Evolutionary conservation across 176 grass and related monocot genomes (phyloP), one percentile per base, ranked within the genome.

Genomic region (Urochloa ruziziensis): DNA sequence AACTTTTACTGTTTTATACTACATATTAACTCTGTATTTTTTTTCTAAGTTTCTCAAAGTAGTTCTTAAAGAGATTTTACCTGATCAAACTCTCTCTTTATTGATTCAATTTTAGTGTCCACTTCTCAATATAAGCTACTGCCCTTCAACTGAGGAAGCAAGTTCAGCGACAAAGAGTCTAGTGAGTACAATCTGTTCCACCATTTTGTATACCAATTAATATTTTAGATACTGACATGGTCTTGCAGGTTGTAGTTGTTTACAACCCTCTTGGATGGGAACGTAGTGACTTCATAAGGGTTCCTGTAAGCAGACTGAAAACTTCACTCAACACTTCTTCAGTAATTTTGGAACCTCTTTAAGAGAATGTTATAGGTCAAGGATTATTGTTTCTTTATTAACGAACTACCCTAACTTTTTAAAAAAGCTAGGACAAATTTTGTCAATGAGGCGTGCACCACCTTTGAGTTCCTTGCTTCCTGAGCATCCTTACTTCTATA

Each of bases 71-170:
- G 23, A 19, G 21, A 88, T 34, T 82, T 82, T 57, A 71, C 29
- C 9, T 64, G 56, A 53, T 54, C 11, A 80, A 74, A 84, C n/a
- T 28, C 3, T 72, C 61, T 77, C 9, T 15, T 84, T 81, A 16
- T 46, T 57, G 6, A 78, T 25, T 85, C 12, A 77, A 79, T 66
- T 67, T 47, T 78, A 97, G 95, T 97, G 95, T 71, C 80, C 87
- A 84, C 91, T 97, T 21, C 86, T 97, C 40, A 97, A 97, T 89
- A 93, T 97, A 89, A 97, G 95, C 88, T 94, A 97, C 86, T 97
- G 95, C 43, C 95, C 92, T 88, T 51, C 92, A 83, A 94, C 92
- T 21, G 95, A 97, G 80, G 43, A 94, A 86, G 74, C 77, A 66
- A 89, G 91, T 85, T 89, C 86, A 71, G 71, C 58, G 39, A 75